phyloP scores from a whole-genome alignment of 352 stramenopile genomes.

The Pythium utonaiense region DNA sequence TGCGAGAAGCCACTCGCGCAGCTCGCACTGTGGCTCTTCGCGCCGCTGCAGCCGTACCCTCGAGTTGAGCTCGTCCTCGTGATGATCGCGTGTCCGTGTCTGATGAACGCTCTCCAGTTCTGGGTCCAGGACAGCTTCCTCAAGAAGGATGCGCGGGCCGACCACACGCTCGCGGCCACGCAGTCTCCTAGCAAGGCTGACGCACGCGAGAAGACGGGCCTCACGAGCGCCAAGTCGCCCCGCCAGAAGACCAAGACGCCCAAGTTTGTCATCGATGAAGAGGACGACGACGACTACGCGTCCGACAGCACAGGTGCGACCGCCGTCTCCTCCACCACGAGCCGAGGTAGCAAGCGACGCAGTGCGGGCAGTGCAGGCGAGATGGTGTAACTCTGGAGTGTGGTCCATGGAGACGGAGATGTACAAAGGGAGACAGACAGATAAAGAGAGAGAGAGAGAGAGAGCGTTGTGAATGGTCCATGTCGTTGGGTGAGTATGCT shows the following conservation, averaged over 20 bases:
- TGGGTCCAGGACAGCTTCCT: conserved; percentile 90
- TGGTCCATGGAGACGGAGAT: too few species aligned
- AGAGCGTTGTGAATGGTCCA: not conserved
- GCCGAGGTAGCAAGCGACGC: conserved; percentile 7
- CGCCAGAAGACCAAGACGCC: conserved; percentile 6
- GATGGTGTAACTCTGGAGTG: conserved; percentile 1
- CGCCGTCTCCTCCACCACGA: not conserved
- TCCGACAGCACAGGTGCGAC: conserved; percentile 19
- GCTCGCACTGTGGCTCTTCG: conserved; percentile 65
- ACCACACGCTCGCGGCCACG: conserved; percentile 21
- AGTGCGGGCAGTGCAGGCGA: not conserved
- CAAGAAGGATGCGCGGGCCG: conserved; percentile 70
- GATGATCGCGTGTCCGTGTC: conserved; percentile 85
- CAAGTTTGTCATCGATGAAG: conserved; percentile 27
- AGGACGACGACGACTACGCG: conserved; percentile 18
- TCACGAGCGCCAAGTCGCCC: not conserved
- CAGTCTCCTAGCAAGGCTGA: conserved; percentile 20
- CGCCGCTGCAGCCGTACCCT: conserved; percentile 58
- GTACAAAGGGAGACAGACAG: too few species aligned
- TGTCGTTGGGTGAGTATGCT: not conserved
- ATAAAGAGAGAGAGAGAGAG: too few species aligned
- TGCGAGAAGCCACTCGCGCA: conserved; percentile 61
- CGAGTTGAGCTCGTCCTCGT: conserved; percentile 76
- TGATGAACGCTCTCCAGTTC: conserved; percentile 89
- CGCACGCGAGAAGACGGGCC: not conserved